These are phyloP conservation scores for Senecio squalidus DNA, from an alignment of 140 eudicot genomes.

Conservation along the genomic window DNA sequence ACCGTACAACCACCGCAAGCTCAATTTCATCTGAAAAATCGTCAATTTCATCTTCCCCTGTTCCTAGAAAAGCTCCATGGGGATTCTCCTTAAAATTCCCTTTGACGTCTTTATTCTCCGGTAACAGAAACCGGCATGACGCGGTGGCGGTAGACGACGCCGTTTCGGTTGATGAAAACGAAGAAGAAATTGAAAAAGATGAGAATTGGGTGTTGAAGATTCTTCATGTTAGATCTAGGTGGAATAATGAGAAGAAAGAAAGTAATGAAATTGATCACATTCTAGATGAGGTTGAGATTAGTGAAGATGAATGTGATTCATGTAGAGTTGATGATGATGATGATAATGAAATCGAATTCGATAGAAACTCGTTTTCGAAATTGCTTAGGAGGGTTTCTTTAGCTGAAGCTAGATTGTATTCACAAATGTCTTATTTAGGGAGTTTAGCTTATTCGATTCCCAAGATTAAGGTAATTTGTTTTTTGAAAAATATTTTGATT, in stretches of 20 bases:
- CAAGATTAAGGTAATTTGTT: slow-evolving; percentile 60
- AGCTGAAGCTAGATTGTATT: slow-evolving; percentile 78
- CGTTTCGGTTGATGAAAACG: slow-evolving; percentile 42
- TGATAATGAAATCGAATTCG: slow-evolving; percentile 43
- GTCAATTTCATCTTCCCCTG: slow-evolving; percentile 33
- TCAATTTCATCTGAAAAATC: slow-evolving; percentile 36
- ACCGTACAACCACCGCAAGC: slow-evolving; percentile 20
- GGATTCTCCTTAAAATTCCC: slow-evolving; percentile 67
- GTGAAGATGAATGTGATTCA: slow-evolving; percentile 34
- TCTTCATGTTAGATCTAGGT: slow-evolving; percentile 59
- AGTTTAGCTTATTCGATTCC: slow-evolving; percentile 78
- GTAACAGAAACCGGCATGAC: slow-evolving; percentile 35
- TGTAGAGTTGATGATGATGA: slow-evolving; percentile 49
- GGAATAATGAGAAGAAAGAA: slow-evolving; percentile 26
- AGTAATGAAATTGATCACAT: not conserved
- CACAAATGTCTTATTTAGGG: slow-evolving; percentile 80
- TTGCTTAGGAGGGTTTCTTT: slow-evolving; percentile 71
- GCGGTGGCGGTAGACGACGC: slow-evolving; percentile 72
- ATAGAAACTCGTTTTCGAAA: slow-evolving; percentile 62
- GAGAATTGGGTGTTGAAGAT: slow-evolving; percentile 84
- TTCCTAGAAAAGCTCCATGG: slow-evolving; percentile 47
- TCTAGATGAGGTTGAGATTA: slow-evolving; percentile 3
- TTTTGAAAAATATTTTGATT: not conserved
- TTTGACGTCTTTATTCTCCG: slow-evolving; percentile 61
- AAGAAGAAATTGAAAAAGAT: slow-evolving; percentile 27